Percentiles rank a stretch among this genome's conserved stretches.
These are phyloP conservation scores for Leishmania amazonensis DNA, from an alignment of 208 protist species.

Conservation along the genomic window DNA sequence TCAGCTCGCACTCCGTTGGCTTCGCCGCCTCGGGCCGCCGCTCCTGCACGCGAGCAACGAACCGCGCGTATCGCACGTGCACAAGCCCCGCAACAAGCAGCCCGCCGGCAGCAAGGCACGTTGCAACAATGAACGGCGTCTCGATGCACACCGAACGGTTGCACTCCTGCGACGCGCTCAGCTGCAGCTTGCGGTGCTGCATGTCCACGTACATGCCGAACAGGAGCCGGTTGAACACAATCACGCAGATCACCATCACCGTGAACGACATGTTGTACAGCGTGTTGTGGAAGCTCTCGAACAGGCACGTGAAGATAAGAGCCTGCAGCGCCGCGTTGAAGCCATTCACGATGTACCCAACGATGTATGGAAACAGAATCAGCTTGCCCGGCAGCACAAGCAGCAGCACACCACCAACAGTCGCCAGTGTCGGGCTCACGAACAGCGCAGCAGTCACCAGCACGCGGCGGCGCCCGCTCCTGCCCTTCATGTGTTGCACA, in stretches of 20 bases:
- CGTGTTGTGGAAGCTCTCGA: slow-evolving; percentile 50
- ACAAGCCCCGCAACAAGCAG: slow-evolving; percentile 37
- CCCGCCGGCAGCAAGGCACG: slow-evolving; percentile 33
- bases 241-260: slow-evolving; percentile 41
- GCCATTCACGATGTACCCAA: slow-evolving; percentile 32
- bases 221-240: slow-evolving; percentile 62
- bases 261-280: slow-evolving; percentile 53
- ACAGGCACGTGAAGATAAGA: slow-evolving; percentile 56
- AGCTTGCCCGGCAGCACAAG: slow-evolving; percentile 40
- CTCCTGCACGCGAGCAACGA: slow-evolving; percentile 25
- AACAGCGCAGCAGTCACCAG: slow-evolving; percentile 41
- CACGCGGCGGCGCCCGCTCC: slow-evolving; percentile 28
- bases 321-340: slow-evolving; percentile 43
- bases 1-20: neutral
- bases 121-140: slow-evolving; percentile 51
- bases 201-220: slow-evolving; percentile 56
- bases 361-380: slow-evolving; percentile 11
- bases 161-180: slow-evolving; percentile 38
- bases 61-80: slow-evolving; percentile 56
- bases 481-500: slow-evolving; percentile 42
- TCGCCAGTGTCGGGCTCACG: slow-evolving; percentile 31
- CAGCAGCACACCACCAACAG: slow-evolving; percentile 45
- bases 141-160: slow-evolving; percentile 37
- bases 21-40: neutral
- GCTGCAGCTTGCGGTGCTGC: slow-evolving; percentile 34